Base-by-base conservation (phyloP, 768 basidiomycete genomes). In the Chalciporus sphaerocephalus region DNA sequence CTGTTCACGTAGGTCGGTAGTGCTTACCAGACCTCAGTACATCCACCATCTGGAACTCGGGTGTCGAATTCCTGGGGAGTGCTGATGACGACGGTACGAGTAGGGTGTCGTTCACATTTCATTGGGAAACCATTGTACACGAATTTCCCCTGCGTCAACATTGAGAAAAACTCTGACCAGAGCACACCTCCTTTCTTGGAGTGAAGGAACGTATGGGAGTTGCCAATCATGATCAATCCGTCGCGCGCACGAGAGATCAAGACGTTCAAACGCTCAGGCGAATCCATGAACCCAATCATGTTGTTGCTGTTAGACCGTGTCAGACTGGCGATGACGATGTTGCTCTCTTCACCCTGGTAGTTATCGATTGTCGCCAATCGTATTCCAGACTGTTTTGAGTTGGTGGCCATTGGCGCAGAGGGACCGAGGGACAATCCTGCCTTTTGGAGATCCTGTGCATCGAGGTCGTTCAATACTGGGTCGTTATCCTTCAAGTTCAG, bases 261-360 rank as follows among this genome's bases (percentile, higher is more conserved):
- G n/a, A 87, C 85, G 38, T 85, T 87, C 20, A 87, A 62, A 23
- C 86, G 77, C 61, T 87, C 83, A 0, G 81, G 79, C 1, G 85
- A 73, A 34, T 57, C 67, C 84, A 87, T 85, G 64, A 87, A 87
- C 0, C 86, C 85, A 20, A 87, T 87, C 51, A 74, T 76, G 41
- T 73, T 60, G 0, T 64, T 51, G 0, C 65, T 13, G 49, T 87
- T 86, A 55, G 83, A 85, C 30, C 85, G 63, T 0, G 81, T 83
- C 18, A 87, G 58, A 12, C 75, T 79, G 17, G 72, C 70, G 16
- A 87, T 71, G 34, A 87, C 80, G 30, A 87, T 80, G 23, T 86
- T 73, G 32, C 80, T 80, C 58, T 87, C 85, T 54, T 87, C 85
- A 9, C 85, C 85, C 54, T 87, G 85, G 50, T 85, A 87, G 53